Percentiles rank a stretch among this genome's conserved stretches.
phyloP scores from a whole-genome alignment of 2,329 filamentous ascomycete species.

The Phialemoniopsis sp. region DNA sequence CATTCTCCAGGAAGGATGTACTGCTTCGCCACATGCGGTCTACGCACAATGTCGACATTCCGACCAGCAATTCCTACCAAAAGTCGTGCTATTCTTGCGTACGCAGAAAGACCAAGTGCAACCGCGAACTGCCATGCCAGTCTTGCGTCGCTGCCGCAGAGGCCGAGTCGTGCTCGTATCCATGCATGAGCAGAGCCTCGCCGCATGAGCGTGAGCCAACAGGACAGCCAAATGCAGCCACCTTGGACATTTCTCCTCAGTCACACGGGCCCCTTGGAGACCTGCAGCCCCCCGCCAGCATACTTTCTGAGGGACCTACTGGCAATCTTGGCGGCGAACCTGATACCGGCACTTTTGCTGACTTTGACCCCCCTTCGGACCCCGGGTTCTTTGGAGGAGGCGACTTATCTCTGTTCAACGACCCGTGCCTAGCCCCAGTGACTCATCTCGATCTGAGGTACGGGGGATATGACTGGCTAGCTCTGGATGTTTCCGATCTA shows the following conservation, averaged over 20 bases:
- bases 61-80: conserved; percentile 11
- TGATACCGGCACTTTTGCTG: too few relatives aligned
- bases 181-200: not conserved
- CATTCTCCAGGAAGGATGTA: conserved; percentile 17
- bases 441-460: not conserved
- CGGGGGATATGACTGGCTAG: too few relatives aligned
- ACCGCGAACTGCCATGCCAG: conserved; percentile 15
- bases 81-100: conserved; percentile 21
- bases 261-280: not conserved
- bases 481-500: too few relatives aligned
- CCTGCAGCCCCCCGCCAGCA: too few relatives aligned
- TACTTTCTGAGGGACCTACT: too few relatives aligned
- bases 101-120: conserved; percentile 17
- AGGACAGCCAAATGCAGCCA: not conserved
- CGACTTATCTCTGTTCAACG: too few relatives aligned
- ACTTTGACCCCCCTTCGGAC: too few relatives aligned
- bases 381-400: too few relatives aligned
- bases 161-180: conserved; percentile 8
- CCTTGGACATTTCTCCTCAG: conserved; percentile 1
- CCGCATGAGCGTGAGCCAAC: not conserved
- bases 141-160: conserved; percentile 10
- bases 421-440: not conserved
- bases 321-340: too few relatives aligned
- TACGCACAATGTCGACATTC: conserved; percentile 13
- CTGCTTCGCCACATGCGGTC: conserved; percentile 20